These are phyloP conservation scores for Usnea hakonensis DNA, from an alignment of 495 filamentous ascomycete species.

Conservation along the genomic window DNA sequence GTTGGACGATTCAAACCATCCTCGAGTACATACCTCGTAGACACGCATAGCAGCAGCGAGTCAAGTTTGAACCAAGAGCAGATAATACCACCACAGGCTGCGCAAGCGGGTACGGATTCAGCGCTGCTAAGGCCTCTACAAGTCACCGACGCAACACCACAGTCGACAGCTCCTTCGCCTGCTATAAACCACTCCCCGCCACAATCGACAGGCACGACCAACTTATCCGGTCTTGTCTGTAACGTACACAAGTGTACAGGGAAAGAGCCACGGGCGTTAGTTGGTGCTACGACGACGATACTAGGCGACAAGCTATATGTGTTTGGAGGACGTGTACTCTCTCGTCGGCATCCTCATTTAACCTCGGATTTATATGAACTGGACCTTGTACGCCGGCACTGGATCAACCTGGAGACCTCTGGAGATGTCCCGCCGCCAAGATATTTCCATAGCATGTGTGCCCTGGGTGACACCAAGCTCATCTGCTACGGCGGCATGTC, in stretches of 20 bases:
- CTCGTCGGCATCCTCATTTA: slow-evolving; percentile 69
- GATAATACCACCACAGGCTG: slow-evolving; percentile 6
- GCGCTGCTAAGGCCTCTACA: slow-evolving; percentile 1
- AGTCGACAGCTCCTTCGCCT: slow-evolving; percentile 24
- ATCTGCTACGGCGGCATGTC: slow-evolving; percentile 99
- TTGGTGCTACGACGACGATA: slow-evolving; percentile 92
- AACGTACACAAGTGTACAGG: slow-evolving; percentile 91
- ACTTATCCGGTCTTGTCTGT: slow-evolving; percentile 83
- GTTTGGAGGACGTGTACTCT: slow-evolving; percentile 85
- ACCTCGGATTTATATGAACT: slow-evolving; percentile 89
- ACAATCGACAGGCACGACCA: slow-evolving; percentile 42
- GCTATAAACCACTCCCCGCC: slow-evolving; percentile 22
- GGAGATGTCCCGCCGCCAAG: slow-evolving; percentile 84
- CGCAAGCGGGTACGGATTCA: slow-evolving; percentile 11
- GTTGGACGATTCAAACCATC: slow-evolving; percentile 24
- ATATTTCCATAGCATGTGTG: slow-evolving; percentile 94
- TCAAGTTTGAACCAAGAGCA: slow-evolving; percentile 37
- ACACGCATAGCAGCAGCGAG: slow-evolving; percentile 49
- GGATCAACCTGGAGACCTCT: slow-evolving; percentile 75
- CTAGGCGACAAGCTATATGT: slow-evolving; percentile 92
- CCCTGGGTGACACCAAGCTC: slow-evolving; percentile 86
- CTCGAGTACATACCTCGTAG: slow-evolving; percentile 25
- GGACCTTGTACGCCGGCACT: slow-evolving; percentile 83
- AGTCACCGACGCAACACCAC: slow-evolving; percentile 1
- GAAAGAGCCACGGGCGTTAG: slow-evolving; percentile 78